phyloP scores from a whole-genome alignment of 305 asterid genomes.

The Solanum chacoense region DNA sequence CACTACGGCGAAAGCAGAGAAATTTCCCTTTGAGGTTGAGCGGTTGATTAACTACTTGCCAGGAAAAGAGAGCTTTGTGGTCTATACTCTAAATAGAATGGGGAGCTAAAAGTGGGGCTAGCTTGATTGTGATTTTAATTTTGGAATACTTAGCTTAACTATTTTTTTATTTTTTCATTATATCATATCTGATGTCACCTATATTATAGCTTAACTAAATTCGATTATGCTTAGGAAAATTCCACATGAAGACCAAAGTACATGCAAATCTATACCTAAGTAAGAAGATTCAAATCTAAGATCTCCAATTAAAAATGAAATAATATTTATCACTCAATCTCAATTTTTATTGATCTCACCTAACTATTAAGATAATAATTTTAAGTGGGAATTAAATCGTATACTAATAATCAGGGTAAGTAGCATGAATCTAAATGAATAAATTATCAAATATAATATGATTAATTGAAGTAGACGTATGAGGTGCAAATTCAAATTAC shows the following conservation, averaged over 20 bases:
- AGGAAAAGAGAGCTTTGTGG: background rate
- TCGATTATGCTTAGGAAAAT: background rate
- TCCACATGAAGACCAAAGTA: background rate
- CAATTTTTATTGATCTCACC: background rate
- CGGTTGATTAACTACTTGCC: conserved; percentile 3
- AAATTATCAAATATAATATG: background rate
- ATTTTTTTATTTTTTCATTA: background rate
- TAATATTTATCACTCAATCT: no score
- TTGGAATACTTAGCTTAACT: background rate
- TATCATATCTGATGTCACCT: background rate
- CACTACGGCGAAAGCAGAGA: background rate
- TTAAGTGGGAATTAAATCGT: background rate
- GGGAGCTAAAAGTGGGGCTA: background rate
- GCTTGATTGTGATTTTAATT: background rate
- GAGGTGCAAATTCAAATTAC: background rate
- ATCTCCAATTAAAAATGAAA: no score
- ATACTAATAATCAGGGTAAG: background rate
- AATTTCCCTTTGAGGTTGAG: background rate
- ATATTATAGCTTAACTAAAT: background rate
- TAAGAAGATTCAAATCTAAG: no score
- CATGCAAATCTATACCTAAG: no score
- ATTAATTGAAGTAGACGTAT: background rate
- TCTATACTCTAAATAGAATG: background rate
- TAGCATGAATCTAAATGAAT: background rate
- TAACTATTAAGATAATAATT: background rate